phyloP scores from a whole-genome alignment of 2,329 filamentous ascomycete species.

The Colletotrichum sp. region DNA sequence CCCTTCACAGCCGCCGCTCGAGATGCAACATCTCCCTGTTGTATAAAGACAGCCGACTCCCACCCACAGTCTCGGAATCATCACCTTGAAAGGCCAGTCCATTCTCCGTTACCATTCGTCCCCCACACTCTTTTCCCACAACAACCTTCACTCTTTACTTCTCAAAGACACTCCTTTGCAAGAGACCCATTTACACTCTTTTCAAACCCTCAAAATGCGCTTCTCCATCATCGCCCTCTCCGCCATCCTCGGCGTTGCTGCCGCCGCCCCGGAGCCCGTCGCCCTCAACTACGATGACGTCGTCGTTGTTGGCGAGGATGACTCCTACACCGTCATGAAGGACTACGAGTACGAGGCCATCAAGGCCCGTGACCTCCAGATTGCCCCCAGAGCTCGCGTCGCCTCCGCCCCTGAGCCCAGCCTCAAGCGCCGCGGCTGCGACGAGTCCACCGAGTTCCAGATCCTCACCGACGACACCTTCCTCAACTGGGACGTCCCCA shows the following conservation, averaged over 20 bases:
- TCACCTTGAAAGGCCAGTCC: slow-evolving; percentile 3
- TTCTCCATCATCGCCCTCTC: slow-evolving; percentile 7
- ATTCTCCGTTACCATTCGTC: slow-evolving; percentile 13
- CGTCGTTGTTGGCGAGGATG: slow-evolving; percentile 28
- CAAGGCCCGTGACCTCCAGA: slow-evolving; percentile 9
- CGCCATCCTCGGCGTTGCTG: slow-evolving; percentile 1
- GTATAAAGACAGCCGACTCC: slow-evolving; percentile 9
- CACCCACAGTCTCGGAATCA: neutral
- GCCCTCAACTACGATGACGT: slow-evolving; percentile 27
- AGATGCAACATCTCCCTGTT: neutral
- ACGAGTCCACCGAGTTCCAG: slow-evolving; percentile 26
- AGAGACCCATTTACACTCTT: neutral
- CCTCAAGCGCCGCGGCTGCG: slow-evolving; percentile 19
- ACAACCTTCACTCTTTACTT: slow-evolving; percentile 17
- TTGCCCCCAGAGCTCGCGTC: neutral
- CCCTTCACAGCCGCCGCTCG: neutral
- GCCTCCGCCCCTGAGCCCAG: neutral
- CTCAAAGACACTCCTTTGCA: slow-evolving; percentile 11
- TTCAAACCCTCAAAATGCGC: slow-evolving; percentile 14
- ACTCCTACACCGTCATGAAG: slow-evolving; percentile 28
- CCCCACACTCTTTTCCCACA: slow-evolving; percentile 9
- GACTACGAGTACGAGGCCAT: slow-evolving; percentile 25
- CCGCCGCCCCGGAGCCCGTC: neutral
- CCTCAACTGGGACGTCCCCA: slow-evolving; percentile 42
- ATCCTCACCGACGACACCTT: slow-evolving; percentile 30